Conservation (phyloP, 2,329 filamentous ascomycete species). For the Xylariales sp. region DNA sequence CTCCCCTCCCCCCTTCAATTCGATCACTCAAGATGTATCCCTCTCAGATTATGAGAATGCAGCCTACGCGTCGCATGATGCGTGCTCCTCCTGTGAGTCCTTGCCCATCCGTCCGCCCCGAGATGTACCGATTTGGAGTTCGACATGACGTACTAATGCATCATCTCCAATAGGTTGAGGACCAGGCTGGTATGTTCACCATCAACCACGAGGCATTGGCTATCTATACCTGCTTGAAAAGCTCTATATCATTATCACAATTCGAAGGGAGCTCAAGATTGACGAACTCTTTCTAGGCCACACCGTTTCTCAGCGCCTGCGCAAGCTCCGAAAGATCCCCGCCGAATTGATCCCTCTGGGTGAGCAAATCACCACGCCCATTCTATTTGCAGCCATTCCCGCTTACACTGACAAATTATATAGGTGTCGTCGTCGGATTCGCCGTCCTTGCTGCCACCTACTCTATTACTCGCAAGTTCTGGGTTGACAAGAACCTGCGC, state of each 20-base stretch:
- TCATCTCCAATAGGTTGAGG: constrained; percentile 50
- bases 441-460: constrained; percentile 78
- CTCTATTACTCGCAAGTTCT: constrained; percentile 77
- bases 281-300: constrained; percentile 59
- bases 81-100: constrained; percentile 68
- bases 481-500: constrained; percentile 88
- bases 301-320: constrained; percentile 92
- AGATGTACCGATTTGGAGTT: constrained; percentile 13
- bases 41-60: constrained; percentile 62
- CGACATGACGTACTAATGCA: constrained; percentile 32
- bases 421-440: constrained; percentile 83
- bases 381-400: background rate
- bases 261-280: constrained; percentile 8
- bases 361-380: constrained; percentile 42
- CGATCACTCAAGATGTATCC: constrained; percentile 54
- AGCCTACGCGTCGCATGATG: constrained; percentile 63
- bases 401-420: constrained; percentile 21
- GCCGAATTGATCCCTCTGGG: constrained; percentile 92
- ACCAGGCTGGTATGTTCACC: constrained; percentile 58
- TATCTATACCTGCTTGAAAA: constrained; percentile 6
- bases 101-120: too few species aligned
- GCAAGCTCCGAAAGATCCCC: constrained; percentile 83
- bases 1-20: constrained; percentile 21
- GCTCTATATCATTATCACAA: constrained; percentile 3
- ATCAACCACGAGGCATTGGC: constrained; percentile 13